Base-by-base conservation (phyloP, 495 filamentous ascomycete genomes). In the Viridothelium virens region DNA sequence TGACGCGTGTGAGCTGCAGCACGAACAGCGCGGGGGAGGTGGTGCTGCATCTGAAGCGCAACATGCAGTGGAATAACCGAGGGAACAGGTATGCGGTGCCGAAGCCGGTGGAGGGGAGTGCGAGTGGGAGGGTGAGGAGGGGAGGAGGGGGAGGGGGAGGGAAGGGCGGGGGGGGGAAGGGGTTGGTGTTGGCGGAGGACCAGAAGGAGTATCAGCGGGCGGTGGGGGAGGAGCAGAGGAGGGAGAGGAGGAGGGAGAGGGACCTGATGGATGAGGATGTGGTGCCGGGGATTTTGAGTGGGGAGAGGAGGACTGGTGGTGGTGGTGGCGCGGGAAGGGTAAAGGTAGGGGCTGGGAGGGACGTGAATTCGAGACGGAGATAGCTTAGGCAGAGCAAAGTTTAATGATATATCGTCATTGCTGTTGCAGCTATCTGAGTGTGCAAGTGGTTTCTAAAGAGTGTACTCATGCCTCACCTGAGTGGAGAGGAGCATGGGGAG, bases 241-340 rank as follows among this genome's bases (percentile, higher is more conserved):
- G 48, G 48, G 81, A 81, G 67, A 86, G 87, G 72, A 79, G 80
- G 64, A 86, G 87, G 73, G 86, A 90, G 73, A 86, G 82, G 67
- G 91, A 96, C 79, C 76, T 96, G 65, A 91, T 98, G 93, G 93
- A 97, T 74, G 87, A 91, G 69, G 94, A 97, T 77, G 95, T 93
- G 73, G 77, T 97, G 66, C 94, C 95, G 0, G 80, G 85, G 33
- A 94, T 98, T 59, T 70, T 97, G 75, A 92, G 86, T 9, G 94
- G 94, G 0, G 86, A 94, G 69, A 84, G 85, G 37, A 82, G 82
- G 62, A 79, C 78, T 67, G 76, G 76, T 0, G 85, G 84, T n/a
- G 82, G 82, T 62, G 79, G 79, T 66, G 76, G 76, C 0, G 85
- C 84, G 2, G 86, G 87, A 0, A 89, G 83, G 77, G 83, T 88